Base-by-base conservation (phyloP, 2,329 filamentous ascomycete species). In the Claviceps quebecensis region DNA sequence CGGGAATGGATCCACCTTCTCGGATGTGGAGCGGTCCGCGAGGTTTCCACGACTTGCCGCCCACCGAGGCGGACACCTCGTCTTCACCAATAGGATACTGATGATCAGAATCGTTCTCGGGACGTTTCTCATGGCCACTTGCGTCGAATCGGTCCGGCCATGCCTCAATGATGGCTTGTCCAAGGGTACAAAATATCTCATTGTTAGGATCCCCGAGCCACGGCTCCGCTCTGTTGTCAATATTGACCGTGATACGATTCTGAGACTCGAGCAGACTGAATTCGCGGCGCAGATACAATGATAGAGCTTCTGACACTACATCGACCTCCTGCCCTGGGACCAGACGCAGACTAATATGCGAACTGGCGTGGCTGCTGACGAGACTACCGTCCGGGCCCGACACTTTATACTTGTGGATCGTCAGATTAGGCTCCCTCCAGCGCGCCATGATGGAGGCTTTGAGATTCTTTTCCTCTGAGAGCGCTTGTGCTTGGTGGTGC, bases 151-250 rank as follows among this genome's bases (percentile, higher is more conserved):
- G 72, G 0, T 80, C 78, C 0, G 81, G 81, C 93, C 93, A 98
- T 0, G 85, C 88, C 45, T 86, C 79, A 60, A 90, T 80, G 48
- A 97, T 84, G 1, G 90, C 93, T 53, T 83, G 76, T 58, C 95
- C 89, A 0, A 98, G 77, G 0, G 88, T 94, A 55, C 84, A 80
- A 67, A 96, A 98, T 53, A 97, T 90, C 57, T 89, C 81, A 58
- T 95, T 96, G 47, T 82, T 81, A 3, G 88, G 89, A 59, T 96
- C 88, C 14, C 93, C 91, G 0, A 98, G 79, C 93, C 93, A 98
- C 0, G 93, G 89, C 63, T 98, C 93, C 0, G 93, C 91, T 67
- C 87, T 84, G 63, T 96, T 93, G 57, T 95, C 89, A 57, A 98
- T 90, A 34, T 82, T 83, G 40, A 98, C 79, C 1, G 75, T 84